Base-by-base conservation (phyloP, 176 grass and related monocot genomes). In the Stipa capillata region DNA sequence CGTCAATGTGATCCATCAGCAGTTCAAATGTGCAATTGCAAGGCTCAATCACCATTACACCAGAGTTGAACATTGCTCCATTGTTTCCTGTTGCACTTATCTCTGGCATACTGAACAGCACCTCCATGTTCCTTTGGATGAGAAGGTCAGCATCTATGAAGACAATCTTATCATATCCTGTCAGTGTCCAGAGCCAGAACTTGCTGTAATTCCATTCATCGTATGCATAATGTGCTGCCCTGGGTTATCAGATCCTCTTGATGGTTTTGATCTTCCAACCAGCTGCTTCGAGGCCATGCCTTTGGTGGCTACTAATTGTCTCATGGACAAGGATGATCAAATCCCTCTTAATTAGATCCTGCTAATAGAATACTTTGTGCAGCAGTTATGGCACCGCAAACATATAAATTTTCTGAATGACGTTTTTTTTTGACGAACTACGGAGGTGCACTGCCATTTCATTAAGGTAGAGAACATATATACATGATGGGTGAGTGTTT, bases 141-240 rank as follows among this genome's bases (percentile, higher is more conserved):
- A 91, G 34, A 10, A 88, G 64, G 77, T 85, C 72, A 25, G 77
- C 89, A 64, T 87, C 80, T n/a, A 87, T 87, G 84, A 84, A 90
- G 60, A 87, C 72, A 40, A 87, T 50, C 58, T 87, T 91, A 41
- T 91, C 76, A 53, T 81, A 87, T 14, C 87, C 81, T 27, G 62
- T 87, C 15, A 84, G 75, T 23, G 64, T 61, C 82, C 65, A 91
- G 17, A 91, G 72, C 80, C 80, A 49, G 33, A 90, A 84, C 47
- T 91, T 82, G 55, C 81, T 88, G 55, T 85, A 91, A 65, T 91
- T 88, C 77, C 89, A 82, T 24, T 87, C 49, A 25, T 81, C 85
- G 49, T 88, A 85, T 35, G 89, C 74, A 54, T 85, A 60, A 9
- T 40, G 79, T 64, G 84, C 28, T 9, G 81, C 56, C 42, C 76